Evolutionary conservation across 169 alveolate species (phyloP).

Genomic region (Plasmodium inui): DNA sequence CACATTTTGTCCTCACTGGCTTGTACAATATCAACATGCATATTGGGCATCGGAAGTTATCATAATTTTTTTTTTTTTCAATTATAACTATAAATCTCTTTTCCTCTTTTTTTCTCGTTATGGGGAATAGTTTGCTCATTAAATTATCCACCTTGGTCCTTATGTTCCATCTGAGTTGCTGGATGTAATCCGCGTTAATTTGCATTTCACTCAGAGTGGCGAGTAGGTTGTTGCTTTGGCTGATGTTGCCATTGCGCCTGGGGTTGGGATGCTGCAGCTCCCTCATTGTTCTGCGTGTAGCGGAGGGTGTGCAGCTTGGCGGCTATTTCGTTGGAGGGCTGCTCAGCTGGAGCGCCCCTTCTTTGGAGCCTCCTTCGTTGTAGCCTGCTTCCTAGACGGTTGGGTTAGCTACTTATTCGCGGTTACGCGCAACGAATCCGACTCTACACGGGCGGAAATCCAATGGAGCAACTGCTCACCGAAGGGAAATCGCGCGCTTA

Average conservation of each 20-base stretch:
- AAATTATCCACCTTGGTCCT: slow-evolving; percentile 20
- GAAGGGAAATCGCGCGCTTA: neutral
- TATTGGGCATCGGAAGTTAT: slow-evolving; percentile 59
- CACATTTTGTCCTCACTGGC: slow-evolving; percentile 79
- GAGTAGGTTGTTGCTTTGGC: neutral
- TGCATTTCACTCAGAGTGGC: slow-evolving; percentile 4
- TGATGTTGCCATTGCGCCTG: neutral
- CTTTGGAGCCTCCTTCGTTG: too few relatives aligned
- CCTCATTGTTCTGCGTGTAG: neutral
- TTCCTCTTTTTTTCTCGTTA: slow-evolving; percentile 13
- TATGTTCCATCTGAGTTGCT: slow-evolving; percentile 14
- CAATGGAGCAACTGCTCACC: neutral
- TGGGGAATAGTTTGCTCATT: slow-evolving; percentile 20
- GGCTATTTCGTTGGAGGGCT: neutral
- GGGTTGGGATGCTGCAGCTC: neutral
- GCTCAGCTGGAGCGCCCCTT: neutral
- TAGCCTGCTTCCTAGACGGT: neutral
- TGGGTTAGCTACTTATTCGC: neutral
- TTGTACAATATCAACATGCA: slow-evolving; percentile 77
- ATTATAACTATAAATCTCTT: slow-evolving; percentile 40
- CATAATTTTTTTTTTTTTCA: slow-evolving; percentile 54
- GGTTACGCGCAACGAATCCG: neutral
- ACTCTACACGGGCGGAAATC: neutral
- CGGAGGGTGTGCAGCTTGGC: neutral
- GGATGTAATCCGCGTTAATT: slow-evolving; percentile 2